Base-by-base conservation (phyloP, 2,329 filamentous ascomycete genomes). In the Curvularia eragrostidis region DNA sequence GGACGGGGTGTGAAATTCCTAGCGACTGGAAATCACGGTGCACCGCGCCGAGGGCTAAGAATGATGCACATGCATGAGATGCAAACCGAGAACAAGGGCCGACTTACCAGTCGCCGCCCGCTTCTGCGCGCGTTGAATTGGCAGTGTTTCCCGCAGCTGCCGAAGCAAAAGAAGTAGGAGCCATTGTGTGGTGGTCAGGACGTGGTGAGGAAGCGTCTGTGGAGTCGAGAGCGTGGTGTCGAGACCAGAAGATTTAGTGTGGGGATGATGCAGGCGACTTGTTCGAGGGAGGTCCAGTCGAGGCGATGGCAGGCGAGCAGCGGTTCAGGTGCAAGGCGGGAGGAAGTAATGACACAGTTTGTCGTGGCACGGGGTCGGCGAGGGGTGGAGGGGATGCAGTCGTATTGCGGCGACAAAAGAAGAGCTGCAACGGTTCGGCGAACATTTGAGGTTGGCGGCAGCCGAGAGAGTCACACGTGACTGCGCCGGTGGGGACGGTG, bases 131-230 rank as follows among this genome's bases (percentile, higher is more conserved):
- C 66, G 77, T 68, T 60, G 75, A 67, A 67, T 69, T 77, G 56
- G 77, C 67, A 62, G 68, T 78, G 70, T 69, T 80, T 66, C 77
- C 79, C 59, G 81, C 80, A 18, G 81, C 81, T 56, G 81, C 81
- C 56, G 81, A 82, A 65, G 81, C 81, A 69, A 83, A 83, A 57
- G 80, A 80, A 51, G 81, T 78, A 62, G 80, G 80, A 64, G 80
- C 79, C 80, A 82, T 81, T 49, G 49, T 64, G 62, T 66, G 39
- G 55, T 58, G 55, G 47, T 50, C 36, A 30, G 15, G 54, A 61
- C 54, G 63, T 56, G 58, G 36, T 58, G 59, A 41, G 63, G 63
- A 61, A 62, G 64, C 44, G 56, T 61, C 65, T 60, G 54, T 62
- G 57, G 62, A 65, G 62, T 57, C 54, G 58, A 58, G 57, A 63